A percentile compares a stretch with the other conserved stretches of the same genome.
Conservation (phyloP, 257 asterid genomes). For the Rubia yunnanensis region DNA sequence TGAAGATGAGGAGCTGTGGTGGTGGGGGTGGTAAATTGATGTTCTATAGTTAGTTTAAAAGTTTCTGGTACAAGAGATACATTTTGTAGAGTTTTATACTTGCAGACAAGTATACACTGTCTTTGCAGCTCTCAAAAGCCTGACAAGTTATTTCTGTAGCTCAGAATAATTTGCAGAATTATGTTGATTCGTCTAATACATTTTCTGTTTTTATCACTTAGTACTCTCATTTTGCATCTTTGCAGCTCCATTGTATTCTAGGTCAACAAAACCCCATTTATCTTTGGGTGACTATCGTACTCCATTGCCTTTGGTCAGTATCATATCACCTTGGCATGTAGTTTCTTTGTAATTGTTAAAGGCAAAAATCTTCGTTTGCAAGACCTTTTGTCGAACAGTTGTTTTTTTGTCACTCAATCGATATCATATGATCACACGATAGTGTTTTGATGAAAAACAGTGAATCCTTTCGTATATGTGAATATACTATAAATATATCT, state of each 20-base stretch:
- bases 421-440: background rate
- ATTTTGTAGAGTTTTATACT: background rate
- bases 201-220: background rate
- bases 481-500: background rate
- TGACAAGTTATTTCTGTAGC: background rate
- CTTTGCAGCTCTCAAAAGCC: background rate
- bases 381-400: background rate
- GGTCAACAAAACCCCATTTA: conserved; percentile 7
- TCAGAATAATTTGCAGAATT: background rate
- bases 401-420: background rate
- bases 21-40: background rate
- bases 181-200: background rate
- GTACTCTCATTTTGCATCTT: background rate
- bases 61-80: background rate
- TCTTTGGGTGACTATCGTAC: conserved; percentile 5
- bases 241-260: conserved; percentile 20
- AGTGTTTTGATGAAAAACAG: background rate
- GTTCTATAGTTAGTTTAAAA: background rate
- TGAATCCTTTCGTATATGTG: background rate
- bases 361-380: background rate
- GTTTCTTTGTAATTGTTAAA: background rate
- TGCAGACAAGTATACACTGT: background rate
- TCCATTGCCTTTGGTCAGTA: conserved; percentile 22
- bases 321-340: background rate
- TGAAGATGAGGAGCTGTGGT: background rate